Evolutionary conservation across 2,329 filamentous ascomycete species (phyloP).

Genomic region (Chrysoporthe puriensis): DNA sequence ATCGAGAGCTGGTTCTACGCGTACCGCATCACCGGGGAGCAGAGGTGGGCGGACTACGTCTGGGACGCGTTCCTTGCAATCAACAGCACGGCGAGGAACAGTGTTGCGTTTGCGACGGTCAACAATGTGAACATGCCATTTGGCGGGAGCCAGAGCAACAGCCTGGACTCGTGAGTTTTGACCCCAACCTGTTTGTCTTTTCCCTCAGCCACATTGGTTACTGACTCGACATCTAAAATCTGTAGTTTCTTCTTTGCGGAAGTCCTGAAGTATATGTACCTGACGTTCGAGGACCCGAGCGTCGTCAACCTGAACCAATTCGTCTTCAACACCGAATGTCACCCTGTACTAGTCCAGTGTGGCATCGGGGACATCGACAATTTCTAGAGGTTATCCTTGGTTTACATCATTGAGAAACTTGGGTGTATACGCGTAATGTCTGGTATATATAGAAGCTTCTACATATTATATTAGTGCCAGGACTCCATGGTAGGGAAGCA

Average conservation of each 20-base stretch:
- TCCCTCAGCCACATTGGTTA: neutral
- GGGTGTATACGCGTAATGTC: neutral
- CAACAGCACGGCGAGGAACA: constrained; percentile 21
- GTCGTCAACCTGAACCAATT: constrained; percentile 18
- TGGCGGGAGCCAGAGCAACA: constrained; percentile 21
- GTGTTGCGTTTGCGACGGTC: constrained; percentile 19
- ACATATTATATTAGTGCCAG: neutral
- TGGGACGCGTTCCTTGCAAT: constrained; percentile 19
- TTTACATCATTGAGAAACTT: neutral
- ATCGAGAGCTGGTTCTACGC: constrained; percentile 25
- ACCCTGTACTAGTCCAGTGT: constrained; percentile 16
- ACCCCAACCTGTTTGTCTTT: no score
- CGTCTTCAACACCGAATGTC: constrained; percentile 21
- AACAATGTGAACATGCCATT: constrained; percentile 23
- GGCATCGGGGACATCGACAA: constrained; percentile 14
- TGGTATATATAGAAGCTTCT: neutral
- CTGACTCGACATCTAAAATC: neutral
- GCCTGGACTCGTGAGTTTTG: constrained; percentile 14
- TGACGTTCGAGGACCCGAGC: constrained; percentile 20
- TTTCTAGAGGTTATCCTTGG: neutral
- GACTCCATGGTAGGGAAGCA: neutral
- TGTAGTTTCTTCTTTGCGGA: constrained; percentile 20
- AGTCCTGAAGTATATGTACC: constrained; percentile 18
- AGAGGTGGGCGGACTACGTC: constrained; percentile 20
- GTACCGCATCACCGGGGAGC: constrained; percentile 21